Evolutionary conservation across 495 filamentous ascomycete species (phyloP).

Genomic region (Aspergillus indologenus): DNA sequence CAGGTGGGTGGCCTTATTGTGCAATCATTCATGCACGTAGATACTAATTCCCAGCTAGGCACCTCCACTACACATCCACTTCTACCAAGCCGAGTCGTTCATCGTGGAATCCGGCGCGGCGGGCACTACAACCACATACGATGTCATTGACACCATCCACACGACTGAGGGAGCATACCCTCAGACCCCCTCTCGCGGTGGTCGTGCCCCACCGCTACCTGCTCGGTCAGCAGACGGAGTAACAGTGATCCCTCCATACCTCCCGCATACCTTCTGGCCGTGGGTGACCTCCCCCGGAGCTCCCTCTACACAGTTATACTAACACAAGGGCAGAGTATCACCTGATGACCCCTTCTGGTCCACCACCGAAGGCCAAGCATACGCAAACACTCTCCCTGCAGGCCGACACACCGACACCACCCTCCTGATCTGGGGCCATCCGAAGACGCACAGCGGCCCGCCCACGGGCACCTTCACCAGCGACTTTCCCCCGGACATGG

Average conservation of each 20-base stretch:
- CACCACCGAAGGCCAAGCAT: conserved; percentile 5
- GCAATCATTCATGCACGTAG: neutral
- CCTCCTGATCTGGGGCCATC: conserved; percentile 10
- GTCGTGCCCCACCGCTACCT: conserved; percentile 3
- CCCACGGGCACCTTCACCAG: conserved; percentile 1
- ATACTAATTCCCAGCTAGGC: neutral
- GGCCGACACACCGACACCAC: conserved; percentile 9
- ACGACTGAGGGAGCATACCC: neutral
- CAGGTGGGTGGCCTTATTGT: neutral
- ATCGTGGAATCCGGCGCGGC: conserved; percentile 10
- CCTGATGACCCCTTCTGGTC: conserved; percentile 12
- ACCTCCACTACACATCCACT: conserved; percentile 14
- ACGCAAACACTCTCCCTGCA: conserved; percentile 3
- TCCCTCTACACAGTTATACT: neutral
- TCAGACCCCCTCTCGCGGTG: conserved; percentile 1
- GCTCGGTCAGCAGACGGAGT: neutral
- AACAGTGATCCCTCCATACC: conserved; percentile 9
- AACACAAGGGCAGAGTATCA: conserved; percentile 3
- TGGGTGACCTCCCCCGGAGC: neutral
- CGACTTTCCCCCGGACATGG: conserved; percentile 14
- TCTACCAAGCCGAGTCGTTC: conserved; percentile 12
- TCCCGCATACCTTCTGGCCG: conserved; percentile 14
- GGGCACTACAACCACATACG: conserved; percentile 14
- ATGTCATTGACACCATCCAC: conserved; percentile 13
- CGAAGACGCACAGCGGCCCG: neutral